Evolutionary conservation across 495 filamentous ascomycete species (phyloP).

Genomic region (Aspergillus sclerotiicarbonarius): DNA sequence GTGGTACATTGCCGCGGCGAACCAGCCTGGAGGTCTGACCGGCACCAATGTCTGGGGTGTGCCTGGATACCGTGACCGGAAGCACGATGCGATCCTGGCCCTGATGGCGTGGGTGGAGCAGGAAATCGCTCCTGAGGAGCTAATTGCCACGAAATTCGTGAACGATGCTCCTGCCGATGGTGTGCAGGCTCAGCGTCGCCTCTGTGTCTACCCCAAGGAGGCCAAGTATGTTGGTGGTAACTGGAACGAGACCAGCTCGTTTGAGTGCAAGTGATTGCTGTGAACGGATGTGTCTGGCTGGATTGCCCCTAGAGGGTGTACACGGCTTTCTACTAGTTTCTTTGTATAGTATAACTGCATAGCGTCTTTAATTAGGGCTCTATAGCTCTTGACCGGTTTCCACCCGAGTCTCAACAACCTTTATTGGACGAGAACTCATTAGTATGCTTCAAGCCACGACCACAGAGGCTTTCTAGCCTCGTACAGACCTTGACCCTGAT

Average conservation of each 20-base stretch:
- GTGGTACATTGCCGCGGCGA: slow-evolving; percentile 33
- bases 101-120: slow-evolving; percentile 55
- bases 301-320: too few species aligned
- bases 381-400: too few species aligned
- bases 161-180: slow-evolving; percentile 32
- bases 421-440: too few species aligned
- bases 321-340: too few species aligned
- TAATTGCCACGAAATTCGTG: slow-evolving; percentile 46
- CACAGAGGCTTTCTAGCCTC: too few species aligned
- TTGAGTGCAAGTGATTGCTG: not conserved
- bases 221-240: slow-evolving; percentile 5
- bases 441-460: too few species aligned
- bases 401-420: too few species aligned
- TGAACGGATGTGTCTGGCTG: not conserved
- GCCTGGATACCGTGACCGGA: slow-evolving; percentile 41
- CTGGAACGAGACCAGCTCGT: not conserved
- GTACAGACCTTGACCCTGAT: too few species aligned
- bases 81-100: slow-evolving; percentile 48
- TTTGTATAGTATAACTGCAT: too few species aligned
- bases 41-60: slow-evolving; percentile 19
- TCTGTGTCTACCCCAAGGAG: slow-evolving; percentile 45
- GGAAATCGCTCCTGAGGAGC: slow-evolving; percentile 30
- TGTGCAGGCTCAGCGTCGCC: slow-evolving; percentile 38
- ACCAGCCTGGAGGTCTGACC: slow-evolving; percentile 13
- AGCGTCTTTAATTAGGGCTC: too few species aligned